Percentiles rank a stretch among this genome's conserved stretches.
Conservation (phyloP, 1,284 basidiomycete genomes). For the Cutaneotrichosporon daszewskae region DNA sequence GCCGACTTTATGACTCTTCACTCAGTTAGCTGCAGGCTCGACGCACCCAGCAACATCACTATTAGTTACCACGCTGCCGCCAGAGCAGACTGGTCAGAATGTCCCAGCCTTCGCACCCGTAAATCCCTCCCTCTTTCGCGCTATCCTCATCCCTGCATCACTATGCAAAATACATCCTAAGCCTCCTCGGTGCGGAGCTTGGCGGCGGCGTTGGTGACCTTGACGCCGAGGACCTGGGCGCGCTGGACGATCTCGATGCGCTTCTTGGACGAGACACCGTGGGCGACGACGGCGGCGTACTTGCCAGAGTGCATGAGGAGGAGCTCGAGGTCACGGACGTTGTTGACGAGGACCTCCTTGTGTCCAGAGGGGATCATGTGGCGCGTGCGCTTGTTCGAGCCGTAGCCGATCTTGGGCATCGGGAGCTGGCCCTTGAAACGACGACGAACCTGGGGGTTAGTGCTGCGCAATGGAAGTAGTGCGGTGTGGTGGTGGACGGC, state of each 20-base stretch:
- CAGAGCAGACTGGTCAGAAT: too few relatives aligned
- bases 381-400: constrained; percentile 65
- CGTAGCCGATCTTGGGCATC: constrained; percentile 77
- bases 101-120: too few relatives aligned
- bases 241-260: constrained; percentile 83
- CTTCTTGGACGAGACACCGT: constrained; percentile 96
- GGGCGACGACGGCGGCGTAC: constrained; percentile 94
- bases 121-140: too few relatives aligned
- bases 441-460: constrained; percentile 55
- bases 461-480: neutral
- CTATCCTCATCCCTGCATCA: too few relatives aligned
- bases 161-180: too few relatives aligned
- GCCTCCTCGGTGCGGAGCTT: constrained; percentile 94
- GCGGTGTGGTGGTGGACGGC: too few relatives aligned
- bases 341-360: constrained; percentile 90
- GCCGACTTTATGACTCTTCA: too few relatives aligned
- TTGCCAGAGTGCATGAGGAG: constrained; percentile 97
- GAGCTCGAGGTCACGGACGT: constrained; percentile 84
- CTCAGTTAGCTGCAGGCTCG: too few relatives aligned
- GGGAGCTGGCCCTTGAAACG: constrained; percentile 92
- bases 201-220: constrained; percentile 91
- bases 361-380: constrained; percentile 90
- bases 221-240: constrained; percentile 81
- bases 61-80: too few relatives aligned
- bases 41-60: too few relatives aligned